Base-by-base conservation (phyloP, 2,329 filamentous ascomycete genomes). In the Trichoderma aggressivum region DNA sequence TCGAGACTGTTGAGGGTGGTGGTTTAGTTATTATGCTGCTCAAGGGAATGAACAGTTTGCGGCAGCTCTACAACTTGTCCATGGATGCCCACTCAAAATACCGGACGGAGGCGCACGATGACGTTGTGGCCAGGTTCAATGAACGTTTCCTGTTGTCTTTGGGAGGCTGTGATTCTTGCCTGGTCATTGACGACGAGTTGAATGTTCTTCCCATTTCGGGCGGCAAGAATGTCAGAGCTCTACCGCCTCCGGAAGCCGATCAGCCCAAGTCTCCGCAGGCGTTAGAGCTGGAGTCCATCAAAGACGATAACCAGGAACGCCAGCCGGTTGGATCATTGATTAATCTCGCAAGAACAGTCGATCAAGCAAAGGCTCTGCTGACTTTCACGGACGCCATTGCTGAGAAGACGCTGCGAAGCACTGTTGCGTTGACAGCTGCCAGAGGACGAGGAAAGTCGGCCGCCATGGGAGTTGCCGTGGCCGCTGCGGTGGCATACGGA, bases 41-140 rank as follows among this genome's bases (percentile, higher is more conserved):
- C 72, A 98, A 98, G 86, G 94, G 94, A 73, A 98, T 99, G 94
- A 96, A 86, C 81, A 98, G 94, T 81, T 85, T 99, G 85, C 97
- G 97, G 83, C 96, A 99, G 84, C 88, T 99, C 1, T 99, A 98
- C 83, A 97, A 94, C 60, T 81, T 99, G 79, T 94, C 93, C 34
- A 99, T 99, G 97, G 97, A 99, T 78, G 92, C 98, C 63, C 97
- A 99, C 83, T 94, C 94, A 69, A 88, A 96, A 80, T 99, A 98
- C 84, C 89, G 96, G 72, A 99, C 96, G 24, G 97, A 99, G 82
- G 96, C 96, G 2, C 94, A 99, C 80, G 91, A 92, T 74, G 96
- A 99, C 81, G 95, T 99, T 50, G 92, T 95, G 50, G 94, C 96
- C 62, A 89, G 96, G 72, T 99, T 99, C 86, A 99, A 99, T 83